Conservation (phyloP, 2,329 filamentous ascomycete genomes). For the Alternaria arbusti region DNA sequence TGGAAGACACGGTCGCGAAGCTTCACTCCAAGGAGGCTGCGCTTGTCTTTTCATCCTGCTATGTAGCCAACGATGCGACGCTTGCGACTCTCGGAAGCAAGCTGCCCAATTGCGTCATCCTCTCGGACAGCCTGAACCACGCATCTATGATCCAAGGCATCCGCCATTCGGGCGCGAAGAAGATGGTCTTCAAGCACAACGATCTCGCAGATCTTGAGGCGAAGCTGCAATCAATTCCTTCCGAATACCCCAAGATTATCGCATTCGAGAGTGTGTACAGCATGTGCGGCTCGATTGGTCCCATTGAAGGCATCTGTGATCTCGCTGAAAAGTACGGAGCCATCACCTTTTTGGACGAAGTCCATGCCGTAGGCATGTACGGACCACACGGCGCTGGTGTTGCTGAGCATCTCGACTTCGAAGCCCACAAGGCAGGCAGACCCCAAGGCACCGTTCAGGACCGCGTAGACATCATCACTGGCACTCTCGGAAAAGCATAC, state of each 20-base stretch:
- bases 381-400: slow-evolving; percentile 94
- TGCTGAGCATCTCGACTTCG: slow-evolving; percentile 95
- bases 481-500: slow-evolving; percentile 95
- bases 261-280: slow-evolving; percentile 99
- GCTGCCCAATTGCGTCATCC: slow-evolving; percentile 92
- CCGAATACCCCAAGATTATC: slow-evolving; percentile 92
- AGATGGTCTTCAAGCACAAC: slow-evolving; percentile 99
- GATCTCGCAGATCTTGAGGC: slow-evolving; percentile 90
- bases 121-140: slow-evolving; percentile 98
- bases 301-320: slow-evolving; percentile 95
- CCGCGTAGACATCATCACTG: slow-evolving; percentile 96
- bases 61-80: slow-evolving; percentile 97
- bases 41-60: slow-evolving; percentile 96
- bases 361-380: slow-evolving; percentile 99
- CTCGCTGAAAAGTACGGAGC: slow-evolving; percentile 97
- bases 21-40: slow-evolving; percentile 91
- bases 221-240: slow-evolving; percentile 86
- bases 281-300: slow-evolving; percentile 98
- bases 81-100: slow-evolving; percentile 96
- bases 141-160: slow-evolving; percentile 99
- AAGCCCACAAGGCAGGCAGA: slow-evolving; percentile 77
- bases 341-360: slow-evolving; percentile 96
- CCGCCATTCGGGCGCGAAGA: slow-evolving; percentile 93
- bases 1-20: slow-evolving; percentile 83
- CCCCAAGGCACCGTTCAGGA: slow-evolving; percentile 89